Evolutionary conservation across 805 yeast species (phyloP), one percentile per base, ranked within the genome.

Genomic region (Candida sanyiensis): DNA sequence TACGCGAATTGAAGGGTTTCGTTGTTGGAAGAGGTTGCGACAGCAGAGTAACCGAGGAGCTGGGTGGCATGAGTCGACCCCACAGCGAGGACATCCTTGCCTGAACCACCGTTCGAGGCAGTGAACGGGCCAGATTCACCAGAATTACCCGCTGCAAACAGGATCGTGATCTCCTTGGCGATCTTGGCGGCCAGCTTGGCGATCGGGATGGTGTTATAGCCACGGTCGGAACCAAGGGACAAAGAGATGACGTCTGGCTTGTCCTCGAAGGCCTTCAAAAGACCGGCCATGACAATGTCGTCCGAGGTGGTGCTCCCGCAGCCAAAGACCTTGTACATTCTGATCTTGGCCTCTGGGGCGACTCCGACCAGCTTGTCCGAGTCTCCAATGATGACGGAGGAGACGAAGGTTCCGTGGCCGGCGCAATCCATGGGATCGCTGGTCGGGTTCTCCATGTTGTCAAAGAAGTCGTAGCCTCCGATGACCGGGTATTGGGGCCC

Each of bases 361-460:
- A 44, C 48, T 40, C 48, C 50, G 7, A 7, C 10, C 3, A 39
- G 3, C 3, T 30, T 22, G 7, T 36, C 33, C 22, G 40, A 31
- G 12, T 42, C 24, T 16, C 40, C 44, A 24, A 44, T 26, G 22
- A 44, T 44, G 24, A 47, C 29, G 16, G 48, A 44, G n/a, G 48
- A 39, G 13, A 44, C 48, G 31, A 44, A 47, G 6, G 48, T 44
- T 38, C 50, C 48, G 22, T 47, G 50, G 16, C 50, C 50, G 7
- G 24, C 37, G 42, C 48, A 44, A 37, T 47, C 50, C 39, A 36
- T 39, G 27, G 44, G 44, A 13, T 44, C 44, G 15, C 15, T 10
- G 11, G 40, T 20, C 24, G 51, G 49, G 23, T 42, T 38, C 7
- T 24, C 8, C 1, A 31, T 23, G 16, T 44, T 44, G 3, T 12